A percentile compares a stretch with the other conserved stretches of the same genome.
Evolutionary conservation across 2,329 filamentous ascomycete species (phyloP).

Genomic region (Alternaria postmessia): DNA sequence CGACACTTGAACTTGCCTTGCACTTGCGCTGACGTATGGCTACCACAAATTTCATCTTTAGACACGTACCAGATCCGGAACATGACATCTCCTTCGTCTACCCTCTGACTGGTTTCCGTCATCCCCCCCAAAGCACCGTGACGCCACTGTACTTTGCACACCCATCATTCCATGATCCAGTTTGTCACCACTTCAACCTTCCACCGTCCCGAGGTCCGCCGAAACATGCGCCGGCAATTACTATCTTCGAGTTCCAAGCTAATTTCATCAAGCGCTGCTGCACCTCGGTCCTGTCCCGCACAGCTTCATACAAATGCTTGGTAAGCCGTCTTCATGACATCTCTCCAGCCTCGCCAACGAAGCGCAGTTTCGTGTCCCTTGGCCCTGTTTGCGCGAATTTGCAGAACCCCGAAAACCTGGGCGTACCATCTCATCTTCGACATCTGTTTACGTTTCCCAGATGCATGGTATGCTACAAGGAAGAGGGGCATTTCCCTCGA

Average conservation of each 20-base stretch:
- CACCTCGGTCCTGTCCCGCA: constrained; percentile 3
- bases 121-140: constrained; percentile 7
- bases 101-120: not conserved
- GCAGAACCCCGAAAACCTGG: not conserved
- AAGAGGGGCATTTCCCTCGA: constrained; percentile 17
- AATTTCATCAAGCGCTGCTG: constrained; percentile 5
- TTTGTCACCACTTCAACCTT: constrained; percentile 2
- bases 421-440: not conserved
- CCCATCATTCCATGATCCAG: not conserved
- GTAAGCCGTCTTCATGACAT: not conserved
- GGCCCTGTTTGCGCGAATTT: not conserved
- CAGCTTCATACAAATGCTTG: constrained; percentile 3
- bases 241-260: constrained; percentile 5
- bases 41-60: not conserved
- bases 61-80: not conserved
- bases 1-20: not conserved
- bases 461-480: not conserved
- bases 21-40: not conserved
- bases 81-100: not conserved
- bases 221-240: constrained; percentile 3
- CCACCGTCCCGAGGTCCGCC: constrained; percentile 2
- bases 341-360: not conserved
- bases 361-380: not conserved
- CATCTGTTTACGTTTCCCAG: not conserved
- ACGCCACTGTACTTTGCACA: constrained; percentile 11